A percentile compares a stretch with the other conserved stretches of the same genome.
These are phyloP conservation scores for Sphaerulina musiva DNA, from an alignment of 2,329 filamentous ascomycete species.

Conservation along the genomic window DNA sequence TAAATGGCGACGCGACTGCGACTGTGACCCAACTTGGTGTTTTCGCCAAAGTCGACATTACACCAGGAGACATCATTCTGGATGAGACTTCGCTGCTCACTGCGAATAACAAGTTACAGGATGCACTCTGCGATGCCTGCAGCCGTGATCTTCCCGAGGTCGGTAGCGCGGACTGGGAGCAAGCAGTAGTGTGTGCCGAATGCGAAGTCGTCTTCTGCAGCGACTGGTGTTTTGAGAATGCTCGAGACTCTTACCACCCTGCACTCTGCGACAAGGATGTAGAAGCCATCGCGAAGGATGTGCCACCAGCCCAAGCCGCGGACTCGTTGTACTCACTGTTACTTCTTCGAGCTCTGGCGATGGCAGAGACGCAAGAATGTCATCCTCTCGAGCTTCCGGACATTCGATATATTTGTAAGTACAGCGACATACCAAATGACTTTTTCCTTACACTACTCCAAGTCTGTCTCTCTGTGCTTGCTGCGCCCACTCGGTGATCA, in stretches of 20 bases:
- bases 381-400: slow-evolving; percentile 56
- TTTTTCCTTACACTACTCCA: no score
- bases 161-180: slow-evolving; percentile 20
- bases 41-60: slow-evolving; percentile 77
- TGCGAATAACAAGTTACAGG: slow-evolving; percentile 80
- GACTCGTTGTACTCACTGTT: slow-evolving; percentile 56
- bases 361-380: slow-evolving; percentile 53
- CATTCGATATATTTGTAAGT: slow-evolving; percentile 51
- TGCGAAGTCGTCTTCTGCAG: slow-evolving; percentile 59
- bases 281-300: slow-evolving; percentile 53
- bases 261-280: slow-evolving; percentile 52
- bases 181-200: slow-evolving; percentile 44
- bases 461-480: no score
- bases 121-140: slow-evolving; percentile 84
- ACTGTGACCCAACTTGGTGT: slow-evolving; percentile 73
- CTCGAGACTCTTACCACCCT: slow-evolving; percentile 52
- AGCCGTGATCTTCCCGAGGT: slow-evolving; percentile 59
- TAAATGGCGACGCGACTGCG: slow-evolving; percentile 38
- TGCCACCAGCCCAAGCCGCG: slow-evolving; percentile 51
- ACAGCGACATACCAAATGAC: no score
- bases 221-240: slow-evolving; percentile 49
- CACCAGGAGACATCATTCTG: slow-evolving; percentile 68
- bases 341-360: slow-evolving; percentile 52
- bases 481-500: no score
- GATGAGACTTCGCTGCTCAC: slow-evolving; percentile 80